A percentile compares a stretch with the other conserved stretches of the same genome.
Evolutionary conservation across 2,329 filamentous ascomycete species (phyloP).

Genomic region (Cladobotryum mycophilum): DNA sequence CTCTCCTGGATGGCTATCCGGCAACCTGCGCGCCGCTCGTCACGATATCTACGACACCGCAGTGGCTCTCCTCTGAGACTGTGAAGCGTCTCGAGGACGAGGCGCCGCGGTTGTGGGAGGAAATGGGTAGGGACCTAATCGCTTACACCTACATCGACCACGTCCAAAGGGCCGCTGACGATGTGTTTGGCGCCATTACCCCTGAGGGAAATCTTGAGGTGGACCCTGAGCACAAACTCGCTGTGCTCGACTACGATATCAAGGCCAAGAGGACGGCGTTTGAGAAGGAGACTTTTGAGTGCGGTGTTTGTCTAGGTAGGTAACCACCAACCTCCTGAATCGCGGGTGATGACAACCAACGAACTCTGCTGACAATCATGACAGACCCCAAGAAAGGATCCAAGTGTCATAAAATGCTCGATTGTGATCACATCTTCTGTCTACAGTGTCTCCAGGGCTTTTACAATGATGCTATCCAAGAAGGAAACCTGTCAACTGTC

Average conservation of each 20-base stretch:
- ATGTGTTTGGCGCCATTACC: slow-evolving; percentile 53
- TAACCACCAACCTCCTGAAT: neutral
- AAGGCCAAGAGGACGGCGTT: slow-evolving; percentile 69
- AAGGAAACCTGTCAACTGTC: slow-evolving; percentile 74
- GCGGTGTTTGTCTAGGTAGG: slow-evolving; percentile 70
- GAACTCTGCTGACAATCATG: slow-evolving; percentile 15
- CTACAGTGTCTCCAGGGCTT: slow-evolving; percentile 80
- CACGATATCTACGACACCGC: slow-evolving; percentile 45
- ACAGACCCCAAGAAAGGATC: slow-evolving; percentile 81
- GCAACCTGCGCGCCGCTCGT: slow-evolving; percentile 44
- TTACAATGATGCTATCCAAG: slow-evolving; percentile 79
- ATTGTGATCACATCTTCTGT: slow-evolving; percentile 90
- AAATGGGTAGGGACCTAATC: slow-evolving; percentile 52
- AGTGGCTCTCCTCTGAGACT: slow-evolving; percentile 48
- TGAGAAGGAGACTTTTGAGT: slow-evolving; percentile 78
- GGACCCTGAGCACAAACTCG: slow-evolving; percentile 55
- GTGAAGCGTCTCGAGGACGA: slow-evolving; percentile 46
- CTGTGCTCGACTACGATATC: slow-evolving; percentile 71
- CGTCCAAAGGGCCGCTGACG: slow-evolving; percentile 51
- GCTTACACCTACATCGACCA: slow-evolving; percentile 60
- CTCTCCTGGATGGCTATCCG: slow-evolving; percentile 54
- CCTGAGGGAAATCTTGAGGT: slow-evolving; percentile 44
- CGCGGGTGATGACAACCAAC: neutral
- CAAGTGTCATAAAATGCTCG: slow-evolving; percentile 72
- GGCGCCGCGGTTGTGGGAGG: slow-evolving; percentile 53